Base-by-base conservation (phyloP, 495 filamentous ascomycete species). In the Lepraria neglecta region DNA sequence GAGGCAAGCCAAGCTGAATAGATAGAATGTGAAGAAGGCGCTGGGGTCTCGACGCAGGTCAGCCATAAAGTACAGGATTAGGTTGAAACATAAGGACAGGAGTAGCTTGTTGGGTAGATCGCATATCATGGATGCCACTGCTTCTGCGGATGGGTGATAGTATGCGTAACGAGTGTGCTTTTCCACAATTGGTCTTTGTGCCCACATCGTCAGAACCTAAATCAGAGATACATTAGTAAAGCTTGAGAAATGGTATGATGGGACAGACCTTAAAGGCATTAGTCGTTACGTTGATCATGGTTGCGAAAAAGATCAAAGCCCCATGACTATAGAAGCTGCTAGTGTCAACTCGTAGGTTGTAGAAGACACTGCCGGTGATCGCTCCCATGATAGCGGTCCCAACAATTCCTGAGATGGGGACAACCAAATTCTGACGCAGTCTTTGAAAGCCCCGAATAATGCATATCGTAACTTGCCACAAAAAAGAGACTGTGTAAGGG, bases 161-260 rank as follows among this genome's bases (percentile, higher is more conserved):
- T 96, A 76, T n/a, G 92, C 92, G 69, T 95, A 97, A 62, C 86
- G 84, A 57, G 77, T 75, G 67, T 97, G 92, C 68, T 97, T 97
- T 68, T 96, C 91, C 59, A 97, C 90, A 67, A 97, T 95, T 1
- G 88, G 84, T 17, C 91, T 84, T 80, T 96, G 92, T 21, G 86
- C 82, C 71, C 89, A 95, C 6, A 95, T 79, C 6, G 87, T 91
- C 30, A 95, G 74, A 71, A 91, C 90, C 75, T 83, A 38, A 27
- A 27, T 35, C 31, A 55, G 48, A 53, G 28, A 15, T 63, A 62
- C 31, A 62, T 44, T 14, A 60, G 48, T 48, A 1, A n/a, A n/a
- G n/a, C n/a, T n/a, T n/a, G n/a, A n/a, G n/a, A n/a, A n/a, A n/a
- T n/a, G n/a, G n/a, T n/a, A n/a, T n/a, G n/a, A n/a, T n/a, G n/a